Conservation (phyloP, 805 yeast species). For the Teunomyces atbi region DNA sequence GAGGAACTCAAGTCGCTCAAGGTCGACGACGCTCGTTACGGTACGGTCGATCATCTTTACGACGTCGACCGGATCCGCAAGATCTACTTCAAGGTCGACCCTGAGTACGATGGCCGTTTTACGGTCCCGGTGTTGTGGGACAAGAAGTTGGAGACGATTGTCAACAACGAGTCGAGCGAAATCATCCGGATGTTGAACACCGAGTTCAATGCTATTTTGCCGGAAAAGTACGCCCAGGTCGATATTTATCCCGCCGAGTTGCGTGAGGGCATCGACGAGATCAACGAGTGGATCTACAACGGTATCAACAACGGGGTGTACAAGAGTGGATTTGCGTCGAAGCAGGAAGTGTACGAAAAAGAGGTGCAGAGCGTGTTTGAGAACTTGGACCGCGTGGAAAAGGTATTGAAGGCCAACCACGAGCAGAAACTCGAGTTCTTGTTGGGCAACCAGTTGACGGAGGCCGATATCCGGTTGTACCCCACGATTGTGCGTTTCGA, state of each 20-base stretch:
- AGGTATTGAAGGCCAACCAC: conserved; percentile 48
- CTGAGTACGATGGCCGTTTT: conserved; percentile 75
- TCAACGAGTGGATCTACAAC: conserved; percentile 81
- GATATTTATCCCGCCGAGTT: conserved; percentile 63
- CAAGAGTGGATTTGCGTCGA: conserved; percentile 85
- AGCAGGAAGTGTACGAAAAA: conserved; percentile 75
- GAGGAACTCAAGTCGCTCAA: conserved; percentile 44
- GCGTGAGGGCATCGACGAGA: conserved; percentile 61
- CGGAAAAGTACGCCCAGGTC: conserved; percentile 45
- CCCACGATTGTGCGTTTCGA: conserved; percentile 90
- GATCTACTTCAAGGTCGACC: conserved; percentile 70
- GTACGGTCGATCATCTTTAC: conserved; percentile 48
- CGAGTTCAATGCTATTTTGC: conserved; percentile 63
- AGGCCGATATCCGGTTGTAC: conserved; percentile 85
- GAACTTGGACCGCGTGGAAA: conserved; percentile 69
- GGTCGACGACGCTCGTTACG: conserved; percentile 20
- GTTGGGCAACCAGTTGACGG: conserved; percentile 69
- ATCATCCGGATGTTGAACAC: conserved; percentile 80
- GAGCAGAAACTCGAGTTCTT: conserved; percentile 36
- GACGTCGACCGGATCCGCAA: conserved; percentile 62
- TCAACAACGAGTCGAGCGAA: conserved; percentile 88
- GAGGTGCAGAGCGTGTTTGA: conserved; percentile 63
- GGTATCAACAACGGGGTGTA: conserved; percentile 90
- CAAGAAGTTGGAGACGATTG: conserved; percentile 75
- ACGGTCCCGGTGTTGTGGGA: conserved; percentile 97